Evolutionary conservation across 2,329 filamentous ascomycete genomes (phyloP), one percentile per base, ranked within the genome.

Genomic region (Aspergillus pseudonomiae): DNA sequence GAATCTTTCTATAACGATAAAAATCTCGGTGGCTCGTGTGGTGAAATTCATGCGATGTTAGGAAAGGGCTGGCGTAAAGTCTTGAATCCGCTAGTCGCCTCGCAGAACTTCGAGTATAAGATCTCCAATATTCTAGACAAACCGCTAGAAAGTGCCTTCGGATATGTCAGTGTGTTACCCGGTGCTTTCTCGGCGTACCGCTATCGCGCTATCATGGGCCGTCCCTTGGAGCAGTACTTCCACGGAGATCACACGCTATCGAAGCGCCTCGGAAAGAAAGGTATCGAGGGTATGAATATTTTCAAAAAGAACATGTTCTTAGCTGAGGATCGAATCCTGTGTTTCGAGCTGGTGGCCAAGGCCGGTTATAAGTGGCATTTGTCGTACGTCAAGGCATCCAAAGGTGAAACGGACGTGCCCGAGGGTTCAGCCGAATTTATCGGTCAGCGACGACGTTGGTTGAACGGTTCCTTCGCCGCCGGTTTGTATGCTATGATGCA

Each of bases 281-380:
- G 95, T 88, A 98, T 99, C 71, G 95, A 99, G 77, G 95, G 94
- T 73, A 98, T 98, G 95, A 98, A 98, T 83, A 98, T 99, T 79
- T 99, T 99, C 91, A 98, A 98, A 85, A 98, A 98, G 89, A 99
- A 99, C 88, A 99, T 99, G 95, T 99, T 98, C 87, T 94, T 99
- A 88, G 95, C 95, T 80, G 95, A 99, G 83, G 95, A 99, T 89
- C 93, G 95, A 88, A 99, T 99, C 84, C 88, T 99, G 59, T 99
- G 95, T 85, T 99, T 98, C 86, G 95, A 99, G 80, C 84, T 99
- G 76, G 95, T 99, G 69, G 95, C 95, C 76, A 99, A 99, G 84
- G 94, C 95, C 59, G 95, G 95, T 68, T 96, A 94, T 71, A 99
- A 99, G 81, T 99, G 95, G 95, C 95, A 99, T 85, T 80, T 99